phyloP scores from a whole-genome alignment of 2,329 filamentous ascomycete genomes.

The Teratosphaeria gauchensis region DNA sequence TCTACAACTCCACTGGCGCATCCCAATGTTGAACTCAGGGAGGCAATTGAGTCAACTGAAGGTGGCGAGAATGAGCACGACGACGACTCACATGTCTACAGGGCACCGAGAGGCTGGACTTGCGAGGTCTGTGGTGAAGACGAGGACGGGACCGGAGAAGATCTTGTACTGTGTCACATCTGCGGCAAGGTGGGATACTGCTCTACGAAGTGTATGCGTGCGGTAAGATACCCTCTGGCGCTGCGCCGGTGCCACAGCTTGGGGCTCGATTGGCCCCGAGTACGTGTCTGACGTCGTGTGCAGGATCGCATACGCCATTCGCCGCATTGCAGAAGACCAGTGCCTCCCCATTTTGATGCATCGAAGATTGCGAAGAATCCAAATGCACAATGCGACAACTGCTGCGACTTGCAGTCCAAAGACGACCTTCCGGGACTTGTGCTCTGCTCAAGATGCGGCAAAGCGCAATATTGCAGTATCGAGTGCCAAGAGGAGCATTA shows the following conservation, averaged over 20 bases:
- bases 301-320: not conserved
- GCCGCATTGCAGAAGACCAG: not conserved
- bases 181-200: not conserved
- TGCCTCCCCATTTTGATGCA: not conserved
- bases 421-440: not conserved
- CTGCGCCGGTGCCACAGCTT: not conserved
- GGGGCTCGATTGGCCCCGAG: not conserved
- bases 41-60: not conserved
- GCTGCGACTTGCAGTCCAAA: not conserved
- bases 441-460: not conserved
- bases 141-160: not conserved
- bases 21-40: not conserved
- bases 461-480: not conserved
- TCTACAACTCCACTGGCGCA: not conserved
- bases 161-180: not conserved
- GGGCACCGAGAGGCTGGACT: not conserved
- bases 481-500: not conserved
- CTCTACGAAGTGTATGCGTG: not conserved
- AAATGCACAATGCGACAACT: not conserved
- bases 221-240: not conserved
- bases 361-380: not conserved
- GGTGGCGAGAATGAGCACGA: not conserved
- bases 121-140: not conserved
- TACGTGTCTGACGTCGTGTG: not conserved
- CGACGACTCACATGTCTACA: not conserved